These are phyloP conservation scores for Graphilbum fragrans DNA, from an alignment of 2,329 filamentous ascomycete species.

Conservation along the genomic window DNA sequence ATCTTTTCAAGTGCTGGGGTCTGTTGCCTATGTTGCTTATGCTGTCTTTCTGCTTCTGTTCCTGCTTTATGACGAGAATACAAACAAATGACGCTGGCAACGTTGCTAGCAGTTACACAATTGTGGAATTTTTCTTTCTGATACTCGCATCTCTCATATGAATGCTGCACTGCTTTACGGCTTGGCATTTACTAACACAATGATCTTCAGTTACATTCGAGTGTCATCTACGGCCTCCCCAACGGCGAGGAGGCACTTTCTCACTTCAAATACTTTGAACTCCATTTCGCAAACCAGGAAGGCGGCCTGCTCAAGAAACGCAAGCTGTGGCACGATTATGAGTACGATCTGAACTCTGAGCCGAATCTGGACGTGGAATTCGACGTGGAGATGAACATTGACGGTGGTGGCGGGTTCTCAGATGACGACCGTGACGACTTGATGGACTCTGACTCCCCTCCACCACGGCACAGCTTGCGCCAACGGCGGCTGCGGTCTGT, in stretches of 20 bases:
- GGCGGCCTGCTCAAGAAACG: conserved; percentile 3
- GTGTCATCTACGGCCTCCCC: conserved; percentile 3
- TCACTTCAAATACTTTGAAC: conserved; percentile 4
- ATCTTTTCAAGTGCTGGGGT: too few relatives aligned
- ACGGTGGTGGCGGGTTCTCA: background rate
- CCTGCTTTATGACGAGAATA: too few relatives aligned
- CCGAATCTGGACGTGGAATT: background rate
- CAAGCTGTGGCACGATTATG: conserved; percentile 1
- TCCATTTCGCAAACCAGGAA: background rate
- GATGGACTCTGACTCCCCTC: background rate
- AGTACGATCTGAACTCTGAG: background rate
- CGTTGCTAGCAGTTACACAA: too few relatives aligned
- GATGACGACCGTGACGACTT: background rate
- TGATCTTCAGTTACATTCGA: conserved; percentile 1
- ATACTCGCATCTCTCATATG: too few relatives aligned
- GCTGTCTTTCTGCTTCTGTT: too few relatives aligned
- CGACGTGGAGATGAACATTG: conserved; percentile 4
- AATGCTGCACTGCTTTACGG: too few relatives aligned
- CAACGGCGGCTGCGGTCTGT: conserved; percentile 1
- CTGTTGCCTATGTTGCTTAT: too few relatives aligned
- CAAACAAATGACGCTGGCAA: too few relatives aligned
- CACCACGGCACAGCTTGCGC: background rate
- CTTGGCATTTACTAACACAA: too few relatives aligned
- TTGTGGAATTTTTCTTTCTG: too few relatives aligned
- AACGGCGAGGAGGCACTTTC: conserved; percentile 10